A percentile compares a stretch with the other conserved stretches of the same genome.
Evolutionary conservation across 495 filamentous ascomycete species (phyloP).

Genomic region (Hypomontagnella submonticulosa): DNA sequence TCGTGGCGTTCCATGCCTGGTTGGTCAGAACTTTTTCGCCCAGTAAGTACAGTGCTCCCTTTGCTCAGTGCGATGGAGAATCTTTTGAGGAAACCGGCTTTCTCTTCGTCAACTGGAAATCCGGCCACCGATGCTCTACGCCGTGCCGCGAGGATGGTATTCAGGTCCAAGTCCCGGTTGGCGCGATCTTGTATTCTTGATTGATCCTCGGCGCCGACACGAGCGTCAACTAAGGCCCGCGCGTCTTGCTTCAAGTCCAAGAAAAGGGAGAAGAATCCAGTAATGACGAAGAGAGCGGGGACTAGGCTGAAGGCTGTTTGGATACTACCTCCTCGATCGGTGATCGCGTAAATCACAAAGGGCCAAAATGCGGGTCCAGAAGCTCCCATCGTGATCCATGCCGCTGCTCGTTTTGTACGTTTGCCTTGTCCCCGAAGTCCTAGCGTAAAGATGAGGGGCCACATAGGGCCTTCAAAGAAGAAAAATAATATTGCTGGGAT

Average conservation of each 20-base stretch:
- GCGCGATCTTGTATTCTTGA: constrained; percentile 46
- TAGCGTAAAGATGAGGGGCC: constrained; percentile 76
- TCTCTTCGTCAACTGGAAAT: constrained; percentile 31
- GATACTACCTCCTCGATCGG: constrained; percentile 44
- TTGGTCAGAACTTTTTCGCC: constrained; percentile 32
- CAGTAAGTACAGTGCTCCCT: constrained; percentile 23
- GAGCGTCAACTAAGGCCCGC: constrained; percentile 52
- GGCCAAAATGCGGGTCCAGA: constrained; percentile 75
- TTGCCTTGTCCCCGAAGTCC: constrained; percentile 75
- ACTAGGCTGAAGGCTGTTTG: constrained; percentile 52
- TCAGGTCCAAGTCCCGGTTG: constrained; percentile 46
- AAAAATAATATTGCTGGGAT: constrained; percentile 70
- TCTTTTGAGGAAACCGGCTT: constrained; percentile 36
- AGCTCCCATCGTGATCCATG: constrained; percentile 72
- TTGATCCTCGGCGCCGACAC: constrained; percentile 43
- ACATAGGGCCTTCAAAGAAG: constrained; percentile 76
- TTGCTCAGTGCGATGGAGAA: constrained; percentile 39
- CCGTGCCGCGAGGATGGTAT: constrained; percentile 46
- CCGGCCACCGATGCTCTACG: constrained; percentile 39
- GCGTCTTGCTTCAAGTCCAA: constrained; percentile 53
- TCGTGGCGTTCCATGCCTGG: constrained; percentile 35
- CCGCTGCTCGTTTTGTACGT: constrained; percentile 75
- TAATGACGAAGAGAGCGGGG: constrained; percentile 48
- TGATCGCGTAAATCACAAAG: constrained; percentile 64
- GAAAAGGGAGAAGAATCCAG: constrained; percentile 53